These are phyloP conservation scores for Drechslerella coelobrocha DNA, from an alignment of 2,329 filamentous ascomycete species.

Conservation along the genomic window DNA sequence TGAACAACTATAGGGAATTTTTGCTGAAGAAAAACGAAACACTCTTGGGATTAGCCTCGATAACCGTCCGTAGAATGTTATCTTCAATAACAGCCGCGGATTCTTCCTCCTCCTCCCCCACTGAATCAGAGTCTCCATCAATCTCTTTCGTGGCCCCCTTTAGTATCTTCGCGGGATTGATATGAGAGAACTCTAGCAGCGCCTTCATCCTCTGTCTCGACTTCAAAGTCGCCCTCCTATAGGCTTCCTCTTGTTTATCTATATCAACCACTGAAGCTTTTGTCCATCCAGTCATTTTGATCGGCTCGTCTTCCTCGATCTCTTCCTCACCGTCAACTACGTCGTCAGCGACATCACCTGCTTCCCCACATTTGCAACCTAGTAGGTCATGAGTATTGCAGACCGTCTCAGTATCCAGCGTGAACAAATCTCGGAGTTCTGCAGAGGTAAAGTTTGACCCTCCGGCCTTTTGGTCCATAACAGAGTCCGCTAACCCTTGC, in stretches of 20 bases:
- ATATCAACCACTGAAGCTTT: conserved; percentile 54
- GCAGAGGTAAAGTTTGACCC: conserved; percentile 70
- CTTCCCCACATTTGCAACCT: conserved; percentile 68
- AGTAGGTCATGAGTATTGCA: conserved; percentile 75
- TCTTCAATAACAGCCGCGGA: conserved; percentile 60
- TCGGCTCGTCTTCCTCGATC: conserved; percentile 55
- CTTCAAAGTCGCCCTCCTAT: conserved; percentile 41
- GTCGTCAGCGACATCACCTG: conserved; percentile 59
- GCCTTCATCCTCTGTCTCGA: conserved; percentile 36
- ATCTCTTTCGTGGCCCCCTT: conserved; percentile 15
- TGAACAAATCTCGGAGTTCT: conserved; percentile 72
- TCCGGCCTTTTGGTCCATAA: conserved; percentile 71
- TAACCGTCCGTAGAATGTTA: conserved; percentile 61
- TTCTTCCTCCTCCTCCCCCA: conserved; percentile 53
- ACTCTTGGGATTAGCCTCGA: conserved; percentile 60
- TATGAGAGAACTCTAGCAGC: conserved; percentile 50
- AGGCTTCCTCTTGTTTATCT: conserved; percentile 56
- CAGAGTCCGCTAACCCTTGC: conserved; percentile 72
- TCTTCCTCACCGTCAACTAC: conserved; percentile 56
- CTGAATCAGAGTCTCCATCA: conserved; percentile 6
- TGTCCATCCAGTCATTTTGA: conserved; percentile 52
- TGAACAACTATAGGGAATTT: conserved; percentile 42
- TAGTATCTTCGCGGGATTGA: conserved; percentile 53
- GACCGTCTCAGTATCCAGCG: conserved; percentile 66
- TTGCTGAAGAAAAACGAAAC: conserved; percentile 54